Conservation (phyloP, 1,284 basidiomycete genomes). For the Malassezia slooffiae region DNA sequence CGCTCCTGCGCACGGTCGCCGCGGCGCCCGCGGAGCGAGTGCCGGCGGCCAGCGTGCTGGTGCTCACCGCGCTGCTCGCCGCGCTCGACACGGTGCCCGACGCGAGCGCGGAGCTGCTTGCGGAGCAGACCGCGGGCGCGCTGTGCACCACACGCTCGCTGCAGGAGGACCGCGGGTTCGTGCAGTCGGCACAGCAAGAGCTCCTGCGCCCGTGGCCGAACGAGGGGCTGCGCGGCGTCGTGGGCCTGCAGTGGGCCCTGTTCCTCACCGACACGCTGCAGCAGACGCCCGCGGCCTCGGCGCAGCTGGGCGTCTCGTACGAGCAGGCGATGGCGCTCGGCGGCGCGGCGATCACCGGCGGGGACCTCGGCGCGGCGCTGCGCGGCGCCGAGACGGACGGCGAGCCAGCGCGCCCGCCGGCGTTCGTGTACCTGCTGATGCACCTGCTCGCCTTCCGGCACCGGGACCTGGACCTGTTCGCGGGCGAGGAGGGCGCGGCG, state of each 20-base stretch:
- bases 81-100: constrained; percentile 59
- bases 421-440: constrained; percentile 61
- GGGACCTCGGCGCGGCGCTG: background rate
- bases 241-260: constrained; percentile 75
- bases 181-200: constrained; percentile 18
- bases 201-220: constrained; percentile 55
- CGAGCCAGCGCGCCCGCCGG: constrained; percentile 28
- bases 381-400: background rate
- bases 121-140: constrained; percentile 1
- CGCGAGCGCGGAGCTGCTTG: constrained; percentile 16
- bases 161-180: constrained; percentile 26
- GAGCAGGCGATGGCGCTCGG: constrained; percentile 26
- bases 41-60: constrained; percentile 55
- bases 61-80: constrained; percentile 59
- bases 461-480: constrained; percentile 51
- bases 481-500: constrained; percentile 24
- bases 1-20: constrained; percentile 25
- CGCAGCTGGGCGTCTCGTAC: constrained; percentile 28
- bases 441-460: constrained; percentile 45
- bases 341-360: constrained; percentile 11
- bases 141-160: constrained; percentile 9
- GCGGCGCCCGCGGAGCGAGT: constrained; percentile 20
- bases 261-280: constrained; percentile 47
- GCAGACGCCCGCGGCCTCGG: constrained; percentile 23
- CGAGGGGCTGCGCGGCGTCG: constrained; percentile 61